phyloP scores from a whole-genome alignment of 2,329 filamentous ascomycete genomes.

The Colletotrichum shisoi region DNA sequence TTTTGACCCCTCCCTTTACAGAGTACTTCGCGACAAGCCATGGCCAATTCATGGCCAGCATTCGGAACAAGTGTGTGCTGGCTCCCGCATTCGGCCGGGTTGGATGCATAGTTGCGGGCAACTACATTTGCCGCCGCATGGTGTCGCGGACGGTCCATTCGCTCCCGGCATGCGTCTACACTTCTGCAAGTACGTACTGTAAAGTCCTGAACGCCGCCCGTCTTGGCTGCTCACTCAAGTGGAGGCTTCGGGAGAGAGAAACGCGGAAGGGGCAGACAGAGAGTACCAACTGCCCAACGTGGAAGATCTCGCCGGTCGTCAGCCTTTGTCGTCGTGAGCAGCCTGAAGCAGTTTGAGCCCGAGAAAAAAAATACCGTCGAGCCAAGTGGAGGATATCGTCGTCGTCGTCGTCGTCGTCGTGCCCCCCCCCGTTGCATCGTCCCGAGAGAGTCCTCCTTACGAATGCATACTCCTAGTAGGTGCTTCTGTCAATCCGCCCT shows the following conservation, averaged over 20 bases:
- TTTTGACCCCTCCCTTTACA: not conserved
- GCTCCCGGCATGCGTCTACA: not conserved
- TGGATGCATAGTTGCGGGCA: constrained; percentile 3
- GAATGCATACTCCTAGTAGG: not conserved
- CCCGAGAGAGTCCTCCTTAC: constrained; percentile 1
- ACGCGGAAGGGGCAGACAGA: not conserved
- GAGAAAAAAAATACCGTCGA: not conserved
- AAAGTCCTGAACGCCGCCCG: too few species aligned
- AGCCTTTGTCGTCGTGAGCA: not conserved
- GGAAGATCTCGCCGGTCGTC: not conserved
- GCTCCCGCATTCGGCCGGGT: constrained; percentile 23
- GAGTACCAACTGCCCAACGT: not conserved
- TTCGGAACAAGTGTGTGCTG: constrained; percentile 17
- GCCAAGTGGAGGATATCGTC: constrained; percentile 1
- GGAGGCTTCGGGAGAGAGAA: not conserved
- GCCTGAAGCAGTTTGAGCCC: constrained; percentile 7
- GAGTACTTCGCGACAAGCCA: constrained; percentile 26
- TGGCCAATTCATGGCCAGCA: constrained; percentile 15
- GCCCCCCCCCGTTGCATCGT: constrained; percentile 16
- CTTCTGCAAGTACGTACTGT: too few species aligned
- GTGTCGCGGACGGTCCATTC: constrained; percentile 3
- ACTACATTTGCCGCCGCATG: constrained; percentile 12
- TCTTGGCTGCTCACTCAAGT: not conserved
- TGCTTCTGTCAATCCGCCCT: constrained; percentile 31
- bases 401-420: not conserved